Evolutionary conservation across 2,329 filamentous ascomycete genomes (phyloP), one percentile per base, ranked within the genome.

Genomic region (Parafenestella ontariensis): DNA sequence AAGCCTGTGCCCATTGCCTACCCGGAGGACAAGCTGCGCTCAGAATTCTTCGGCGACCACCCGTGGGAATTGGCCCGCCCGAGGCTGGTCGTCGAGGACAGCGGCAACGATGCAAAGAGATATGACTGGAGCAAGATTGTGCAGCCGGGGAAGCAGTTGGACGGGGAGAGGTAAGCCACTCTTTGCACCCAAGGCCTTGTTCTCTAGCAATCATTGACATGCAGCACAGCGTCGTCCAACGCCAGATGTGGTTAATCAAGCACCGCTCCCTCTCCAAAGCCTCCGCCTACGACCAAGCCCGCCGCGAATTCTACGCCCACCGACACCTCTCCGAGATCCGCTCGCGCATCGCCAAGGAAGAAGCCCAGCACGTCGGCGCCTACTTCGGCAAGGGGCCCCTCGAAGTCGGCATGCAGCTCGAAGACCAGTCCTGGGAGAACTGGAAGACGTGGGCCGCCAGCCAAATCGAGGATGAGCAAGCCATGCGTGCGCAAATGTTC

Each of bases 41-140:
- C 79, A 64, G 86, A 88, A 24, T 99, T 98, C 79, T 99, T 91
- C 81, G 87, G 84, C 70, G 94, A 99, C 76, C 95, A 99, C 74
- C 95, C 95, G 5, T 99, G 95, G 95, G 95, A 99, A 78, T 80
- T 99, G 71, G 95, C 95, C 17, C 85, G 94, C 59, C 95, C 95
- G 49, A 85, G 91, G 64, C 83, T 96, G 54, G 81, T 99, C 42
- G 79, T 98, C 9, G 95, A 99, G 78, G 82, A 87, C 64, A 89
- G 94, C 69, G 95, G 95, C 48, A 90, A 89, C 72, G 94, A 99
- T 71, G 82, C 86, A 46, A 85, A 89, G 73, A 81, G 79, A 49
- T 87, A 87, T 68, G 87, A 97, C 76, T 98, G 94, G 94, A 90
- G 88, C 65, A 87, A 83, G 21, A 76, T 96, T 64, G 80, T 83